A percentile compares a stretch with the other conserved stretches of the same genome.
Evolutionary conservation across 352 stramenopile genomes (phyloP).

Genomic region (Phytopythium delawarense): DNA sequence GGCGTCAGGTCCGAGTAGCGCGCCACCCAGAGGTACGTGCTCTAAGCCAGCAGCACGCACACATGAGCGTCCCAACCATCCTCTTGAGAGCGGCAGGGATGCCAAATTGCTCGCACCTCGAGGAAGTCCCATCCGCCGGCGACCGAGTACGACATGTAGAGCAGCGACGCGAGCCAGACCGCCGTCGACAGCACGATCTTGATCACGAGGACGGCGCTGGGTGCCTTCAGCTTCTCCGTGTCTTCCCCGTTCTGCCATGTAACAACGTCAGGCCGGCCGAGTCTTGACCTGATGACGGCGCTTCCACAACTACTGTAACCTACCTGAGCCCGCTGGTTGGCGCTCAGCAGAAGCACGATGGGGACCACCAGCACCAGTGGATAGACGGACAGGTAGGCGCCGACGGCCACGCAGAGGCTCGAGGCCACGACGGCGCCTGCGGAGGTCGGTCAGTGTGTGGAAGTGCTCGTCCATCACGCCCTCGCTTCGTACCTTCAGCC

Average conservation of each 20-base stretch:
- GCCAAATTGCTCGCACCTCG: conserved; percentile 23
- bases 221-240: not conserved
- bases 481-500: conserved; percentile 32
- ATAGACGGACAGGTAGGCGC: conserved; percentile 78
- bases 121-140: conserved; percentile 57
- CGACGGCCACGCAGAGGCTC: conserved; percentile 50
- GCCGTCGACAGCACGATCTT: conserved; percentile 13
- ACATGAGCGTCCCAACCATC: not conserved
- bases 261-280: not conserved
- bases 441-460: not conserved
- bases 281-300: not conserved
- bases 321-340: conserved; percentile 16
- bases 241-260: not conserved
- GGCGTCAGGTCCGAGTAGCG: conserved; percentile 80
- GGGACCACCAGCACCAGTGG: conserved; percentile 56
- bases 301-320: too few relatives aligned
- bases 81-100: not conserved
- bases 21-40: conserved; percentile 80
- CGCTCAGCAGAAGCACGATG: conserved; percentile 41
- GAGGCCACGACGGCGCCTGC: conserved; percentile 38
- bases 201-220: conserved; percentile 11
- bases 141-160: conserved; percentile 60
- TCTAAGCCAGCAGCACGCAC: conserved; percentile 13
- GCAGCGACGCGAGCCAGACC: conserved; percentile 26
- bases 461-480: too few relatives aligned